Conservation (phyloP, 2,329 filamentous ascomycete species). For the Hypoxylon sp. region DNA sequence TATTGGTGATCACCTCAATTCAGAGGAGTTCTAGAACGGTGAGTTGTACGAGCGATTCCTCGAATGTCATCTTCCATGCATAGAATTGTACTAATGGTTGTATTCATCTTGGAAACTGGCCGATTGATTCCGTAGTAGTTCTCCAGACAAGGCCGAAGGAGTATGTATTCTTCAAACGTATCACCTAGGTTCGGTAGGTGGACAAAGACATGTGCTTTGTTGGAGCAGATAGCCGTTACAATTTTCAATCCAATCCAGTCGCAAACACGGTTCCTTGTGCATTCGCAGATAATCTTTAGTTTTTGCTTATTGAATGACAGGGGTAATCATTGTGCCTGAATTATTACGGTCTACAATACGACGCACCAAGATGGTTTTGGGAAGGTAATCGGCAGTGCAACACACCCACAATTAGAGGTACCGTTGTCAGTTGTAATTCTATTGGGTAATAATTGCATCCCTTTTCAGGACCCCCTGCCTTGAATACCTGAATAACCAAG, state of each 20-base stretch:
- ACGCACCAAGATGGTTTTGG: not conserved
- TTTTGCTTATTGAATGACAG: not conserved
- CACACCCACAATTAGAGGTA: not conserved
- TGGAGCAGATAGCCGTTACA: not conserved
- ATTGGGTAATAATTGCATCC: slow-evolving; percentile 13
- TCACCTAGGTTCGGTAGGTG: not conserved
- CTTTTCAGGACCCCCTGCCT: slow-evolving; percentile 32
- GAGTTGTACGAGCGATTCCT: not conserved
- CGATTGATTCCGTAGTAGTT: not conserved
- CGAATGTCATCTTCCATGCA: not conserved
- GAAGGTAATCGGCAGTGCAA: not conserved
- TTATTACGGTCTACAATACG: not conserved
- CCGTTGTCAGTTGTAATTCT: not conserved
- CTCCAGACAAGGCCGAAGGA: not conserved
- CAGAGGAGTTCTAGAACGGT: not conserved
- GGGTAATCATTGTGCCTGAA: not conserved
- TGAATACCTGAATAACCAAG: slow-evolving; percentile 30
- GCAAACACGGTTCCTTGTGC: not conserved
- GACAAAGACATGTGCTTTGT: not conserved
- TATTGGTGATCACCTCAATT: not conserved
- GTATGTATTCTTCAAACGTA: not conserved
- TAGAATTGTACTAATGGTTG: not conserved
- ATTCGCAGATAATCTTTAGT: not conserved
- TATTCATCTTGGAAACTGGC: not conserved
- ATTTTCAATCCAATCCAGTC: not conserved